phyloP scores from a whole-genome alignment of 306 rosid genomes.

The Dryas octopetala region DNA sequence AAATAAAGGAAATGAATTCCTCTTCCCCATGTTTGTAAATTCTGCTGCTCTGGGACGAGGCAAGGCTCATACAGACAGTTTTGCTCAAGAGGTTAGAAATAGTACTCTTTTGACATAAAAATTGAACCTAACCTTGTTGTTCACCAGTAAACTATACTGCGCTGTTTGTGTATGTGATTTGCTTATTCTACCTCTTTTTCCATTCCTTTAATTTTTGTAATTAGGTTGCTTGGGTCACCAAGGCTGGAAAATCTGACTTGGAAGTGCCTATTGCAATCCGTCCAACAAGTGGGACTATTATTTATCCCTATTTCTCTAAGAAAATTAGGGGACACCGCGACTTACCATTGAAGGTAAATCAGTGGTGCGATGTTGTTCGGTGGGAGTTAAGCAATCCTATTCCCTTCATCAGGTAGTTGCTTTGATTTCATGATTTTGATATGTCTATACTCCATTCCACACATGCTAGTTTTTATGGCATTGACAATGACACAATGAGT shows the following conservation, averaged over 20 bases:
- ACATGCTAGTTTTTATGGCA: background rate
- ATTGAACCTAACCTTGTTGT: background rate
- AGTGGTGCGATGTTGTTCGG: conserved; percentile 98
- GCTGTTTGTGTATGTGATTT: background rate
- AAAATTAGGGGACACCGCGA: conserved; percentile 96
- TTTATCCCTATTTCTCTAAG: conserved; percentile 94
- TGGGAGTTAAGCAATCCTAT: conserved; percentile 99
- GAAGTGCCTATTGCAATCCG: conserved; percentile 92
- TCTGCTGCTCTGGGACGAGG: conserved; percentile 75
- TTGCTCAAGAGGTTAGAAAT: conserved; percentile 92
- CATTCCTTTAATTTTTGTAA: background rate
- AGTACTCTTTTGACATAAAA: background rate
- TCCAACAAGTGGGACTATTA: conserved; percentile 94
- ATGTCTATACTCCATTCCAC: background rate
- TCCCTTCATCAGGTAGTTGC: conserved; percentile 71
- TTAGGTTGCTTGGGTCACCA: conserved; percentile 96
- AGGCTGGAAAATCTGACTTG: conserved; percentile 68
- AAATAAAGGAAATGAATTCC: conserved; percentile 94
- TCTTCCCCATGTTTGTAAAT: conserved; percentile 91
- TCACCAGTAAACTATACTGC: background rate
- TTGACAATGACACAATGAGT: background rate
- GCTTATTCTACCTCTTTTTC: conserved; percentile 1
- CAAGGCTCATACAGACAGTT: conserved; percentile 95
- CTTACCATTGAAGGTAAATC: conserved; percentile 89
- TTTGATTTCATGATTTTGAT: background rate